These are phyloP conservation scores for Sporothrix brunneoviolacea DNA, from an alignment of 2,329 filamentous ascomycete genomes.

Conservation along the genomic window DNA sequence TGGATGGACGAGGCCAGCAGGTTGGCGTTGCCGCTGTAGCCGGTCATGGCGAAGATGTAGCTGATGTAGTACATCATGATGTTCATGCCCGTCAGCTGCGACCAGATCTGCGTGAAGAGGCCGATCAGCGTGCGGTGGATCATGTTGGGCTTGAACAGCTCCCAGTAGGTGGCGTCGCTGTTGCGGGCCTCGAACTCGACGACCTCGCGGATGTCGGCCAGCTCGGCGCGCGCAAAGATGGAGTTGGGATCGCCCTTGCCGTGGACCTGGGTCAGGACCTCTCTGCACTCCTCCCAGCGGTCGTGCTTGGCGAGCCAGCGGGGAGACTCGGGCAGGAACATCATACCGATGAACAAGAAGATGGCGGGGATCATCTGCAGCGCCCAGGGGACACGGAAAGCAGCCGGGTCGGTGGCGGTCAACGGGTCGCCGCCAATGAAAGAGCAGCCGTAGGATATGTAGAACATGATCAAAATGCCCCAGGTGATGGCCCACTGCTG, in stretches of 20 bases:
- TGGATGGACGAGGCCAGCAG: conserved; percentile 63
- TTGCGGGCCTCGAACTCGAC: conserved; percentile 67
- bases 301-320: conserved; percentile 45
- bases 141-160: conserved; percentile 68
- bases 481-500: conserved; percentile 31
- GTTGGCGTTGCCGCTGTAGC: conserved; percentile 47
- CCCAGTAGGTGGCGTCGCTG: conserved; percentile 61
- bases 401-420: conserved; percentile 28
- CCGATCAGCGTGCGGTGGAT: conserved; percentile 66
- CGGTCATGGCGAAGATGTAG: conserved; percentile 68
- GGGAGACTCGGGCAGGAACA: conserved; percentile 42
- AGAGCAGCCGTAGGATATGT: conserved; percentile 39
- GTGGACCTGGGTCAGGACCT: conserved; percentile 50
- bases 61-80: conserved; percentile 67
- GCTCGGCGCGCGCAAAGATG: conserved; percentile 60
- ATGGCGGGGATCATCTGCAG: conserved; percentile 40
- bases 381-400: conserved; percentile 46
- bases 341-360: conserved; percentile 35
- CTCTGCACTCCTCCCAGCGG: conserved; percentile 38
- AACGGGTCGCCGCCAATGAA: conserved; percentile 26
- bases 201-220: conserved; percentile 66
- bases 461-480: conserved; percentile 42
- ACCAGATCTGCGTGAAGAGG: conserved; percentile 69
- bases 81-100: conserved; percentile 71
- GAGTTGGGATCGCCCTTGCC: conserved; percentile 58